Conservation (phyloP, 106 monocot genomes). For the Alisma plantagoaquatica region DNA sequence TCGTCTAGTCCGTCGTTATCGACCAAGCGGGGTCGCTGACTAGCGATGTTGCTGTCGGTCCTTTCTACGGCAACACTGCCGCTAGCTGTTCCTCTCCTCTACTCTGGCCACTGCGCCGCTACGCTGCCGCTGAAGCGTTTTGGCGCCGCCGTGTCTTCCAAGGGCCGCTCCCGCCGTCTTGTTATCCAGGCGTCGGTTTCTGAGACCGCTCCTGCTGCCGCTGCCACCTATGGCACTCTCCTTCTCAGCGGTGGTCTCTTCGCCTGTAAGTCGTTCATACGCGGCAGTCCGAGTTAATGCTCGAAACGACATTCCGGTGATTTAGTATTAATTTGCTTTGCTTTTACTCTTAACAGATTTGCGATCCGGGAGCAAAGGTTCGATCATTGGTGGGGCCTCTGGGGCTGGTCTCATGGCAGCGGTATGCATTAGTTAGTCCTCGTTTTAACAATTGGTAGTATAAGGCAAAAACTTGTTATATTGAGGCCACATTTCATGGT, state of each 20-base stretch:
- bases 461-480: too few species aligned
- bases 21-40: too few species aligned
- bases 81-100: background rate
- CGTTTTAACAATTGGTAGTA: too few species aligned
- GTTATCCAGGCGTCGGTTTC: conserved; percentile 23
- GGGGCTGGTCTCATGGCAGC: conserved; percentile 56
- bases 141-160: too few species aligned
- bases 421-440: conserved; percentile 33
- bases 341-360: conserved; percentile 31
- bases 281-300: too few species aligned
- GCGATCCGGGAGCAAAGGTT: conserved; percentile 83
- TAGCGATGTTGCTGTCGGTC: background rate
- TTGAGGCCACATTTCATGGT: too few species aligned
- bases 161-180: too few species aligned
- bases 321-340: too few species aligned
- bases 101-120: conserved; percentile 10
- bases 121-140: too few species aligned
- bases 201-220: conserved; percentile 50
- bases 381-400: conserved; percentile 55
- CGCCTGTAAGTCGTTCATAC: conserved; percentile 67
- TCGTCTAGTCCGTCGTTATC: too few species aligned
- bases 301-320: too few species aligned
- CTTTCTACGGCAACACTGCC: background rate
- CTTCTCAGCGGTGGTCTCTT: conserved; percentile 82
- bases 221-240: conserved; percentile 61